Conservation (phyloP, 768 basidiomycete genomes). For the Heimioporus sp. region DNA sequence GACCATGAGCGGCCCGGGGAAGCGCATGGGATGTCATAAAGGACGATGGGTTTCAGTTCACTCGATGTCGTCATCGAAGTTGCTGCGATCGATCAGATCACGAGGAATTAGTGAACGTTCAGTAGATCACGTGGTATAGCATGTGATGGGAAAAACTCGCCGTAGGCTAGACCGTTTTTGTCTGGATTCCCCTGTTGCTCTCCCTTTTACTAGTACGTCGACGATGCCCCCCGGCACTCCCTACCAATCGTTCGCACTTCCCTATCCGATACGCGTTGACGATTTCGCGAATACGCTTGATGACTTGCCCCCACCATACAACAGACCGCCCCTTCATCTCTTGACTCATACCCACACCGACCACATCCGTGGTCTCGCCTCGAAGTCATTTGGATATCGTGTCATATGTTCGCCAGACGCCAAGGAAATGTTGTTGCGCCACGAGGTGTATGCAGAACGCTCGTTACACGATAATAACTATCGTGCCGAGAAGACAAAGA, state of each 20-base stretch:
- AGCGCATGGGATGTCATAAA: conserved; percentile 37
- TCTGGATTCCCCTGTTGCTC: conserved; percentile 13
- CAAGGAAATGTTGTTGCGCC: conserved; percentile 79
- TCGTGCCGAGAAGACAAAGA: conserved; percentile 36
- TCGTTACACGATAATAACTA: conserved; percentile 48
- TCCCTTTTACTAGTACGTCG: neutral
- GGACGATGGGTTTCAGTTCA: conserved; percentile 23
- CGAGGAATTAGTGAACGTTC: too few species aligned
- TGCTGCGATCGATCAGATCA: too few species aligned
- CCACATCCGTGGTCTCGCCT: conserved; percentile 74
- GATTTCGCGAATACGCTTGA: conserved; percentile 57
- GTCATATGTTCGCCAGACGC: conserved; percentile 82
- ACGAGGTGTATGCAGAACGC: conserved; percentile 70
- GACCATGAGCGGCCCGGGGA: conserved; percentile 34
- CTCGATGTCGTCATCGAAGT: too few species aligned
- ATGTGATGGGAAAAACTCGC: neutral
- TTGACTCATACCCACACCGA: conserved; percentile 90
- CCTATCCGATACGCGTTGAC: conserved; percentile 87
- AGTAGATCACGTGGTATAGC: too few species aligned
- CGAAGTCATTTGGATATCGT: conserved; percentile 67
- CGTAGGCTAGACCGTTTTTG: neutral
- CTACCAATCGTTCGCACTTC: conserved; percentile 69
- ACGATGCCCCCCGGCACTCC: conserved; percentile 76
- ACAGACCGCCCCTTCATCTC: conserved; percentile 56
- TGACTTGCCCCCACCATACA: conserved; percentile 30